Evolutionary conservation across 2,329 filamentous ascomycete species (phyloP), one percentile per base, ranked within the genome.

Genomic region (Periconia macrospinosa): DNA sequence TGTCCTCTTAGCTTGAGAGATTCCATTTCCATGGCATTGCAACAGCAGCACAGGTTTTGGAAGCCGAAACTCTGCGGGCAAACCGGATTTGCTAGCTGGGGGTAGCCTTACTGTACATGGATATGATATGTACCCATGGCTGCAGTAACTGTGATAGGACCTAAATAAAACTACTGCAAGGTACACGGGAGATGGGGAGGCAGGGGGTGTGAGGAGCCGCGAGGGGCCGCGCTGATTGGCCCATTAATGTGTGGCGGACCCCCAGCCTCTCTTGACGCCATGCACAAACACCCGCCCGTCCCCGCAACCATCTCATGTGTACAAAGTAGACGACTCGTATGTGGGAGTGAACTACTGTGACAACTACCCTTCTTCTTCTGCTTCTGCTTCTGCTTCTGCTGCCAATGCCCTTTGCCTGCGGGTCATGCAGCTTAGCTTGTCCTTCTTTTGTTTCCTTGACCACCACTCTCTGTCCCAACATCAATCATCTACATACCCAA

Each of bases 401-500:
- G 33, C 33, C 33, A 37, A 37, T 37, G 33, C 33, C 33, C 33
- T 37, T n/a, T 37, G 33, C 33, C 11, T 37, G 11, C 11, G 33
- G 11, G 11, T 37, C 33, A 6, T 37, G 33, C 33, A 37, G 11
- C 33, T n/a, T 37, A 37, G 11, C 33, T n/a, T 37, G 33, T 37
- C 33, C 11, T n/a, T 37, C 33, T 37, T 37, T 37, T 14, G 33
- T n/a, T 37, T 37, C 11, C 33, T 37, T 37, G 11, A 37, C 33
- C 33, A 14, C 5, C 33, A 13, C 33, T 27, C 23, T 27, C 23
- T 46, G 41, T 37, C 52, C 47, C 33, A n/a, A n/a, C 37, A 35
- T 47, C 33, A 45, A 41, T 40, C 52, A 19, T 41, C 48, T 30
- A n/a, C n/a, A n/a, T n/a, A n/a, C n/a, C n/a, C n/a, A 20, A 48